Evolutionary conservation across 352 stramenopile genomes (phyloP), one percentile per base, ranked within the genome.

Genomic region (Pythium biforme): DNA sequence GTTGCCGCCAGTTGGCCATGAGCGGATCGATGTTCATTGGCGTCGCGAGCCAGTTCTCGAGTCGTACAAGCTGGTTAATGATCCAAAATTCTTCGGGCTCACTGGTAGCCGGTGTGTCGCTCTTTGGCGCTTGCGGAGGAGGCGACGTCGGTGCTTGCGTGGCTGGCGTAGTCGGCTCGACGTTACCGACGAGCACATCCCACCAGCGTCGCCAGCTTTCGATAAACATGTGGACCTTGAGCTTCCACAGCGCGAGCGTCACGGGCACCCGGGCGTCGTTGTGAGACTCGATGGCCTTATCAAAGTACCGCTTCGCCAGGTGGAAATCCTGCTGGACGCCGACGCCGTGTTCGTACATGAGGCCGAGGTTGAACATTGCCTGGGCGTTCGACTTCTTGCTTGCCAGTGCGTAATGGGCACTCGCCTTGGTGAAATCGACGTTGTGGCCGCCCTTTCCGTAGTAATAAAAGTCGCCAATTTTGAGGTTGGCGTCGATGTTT

Each of bases 401-500:
- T 0, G 91, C 91, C 14, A 90, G 68, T 25, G 81, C 85, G 66
- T 97, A 97, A 52, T 96, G 88, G 17, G 78, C 79, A 59, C 86
- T 94, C 17, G 90, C 89, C 43, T 89, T 85, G 37, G 72, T 68
- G 55, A 76, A 90, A 57, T 95, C 81, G 12, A 91, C 74, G 3
- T 59, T 41, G 14, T 83, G 71, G 2, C 72, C 73, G 51, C 77
- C 84, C 62, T 83, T 88, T 26, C 87, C 88, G 62, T 95, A 96
- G 69, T 96, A 97, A 57, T 92, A 96, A 59, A 93, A 94, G 63
- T 97, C 91, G 8, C 90, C 90, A 26, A 97, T 88, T 73, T 96
- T 96, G 23, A 97, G 65, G 45, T 94, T 92, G 20, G 91, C 90
- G 46, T 97, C 89, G 27, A 96, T 79, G 59, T 98, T 97, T n/a